phyloP scores from a whole-genome alignment of 805 yeast species.

The Tetrapisispora iriomotensis region DNA sequence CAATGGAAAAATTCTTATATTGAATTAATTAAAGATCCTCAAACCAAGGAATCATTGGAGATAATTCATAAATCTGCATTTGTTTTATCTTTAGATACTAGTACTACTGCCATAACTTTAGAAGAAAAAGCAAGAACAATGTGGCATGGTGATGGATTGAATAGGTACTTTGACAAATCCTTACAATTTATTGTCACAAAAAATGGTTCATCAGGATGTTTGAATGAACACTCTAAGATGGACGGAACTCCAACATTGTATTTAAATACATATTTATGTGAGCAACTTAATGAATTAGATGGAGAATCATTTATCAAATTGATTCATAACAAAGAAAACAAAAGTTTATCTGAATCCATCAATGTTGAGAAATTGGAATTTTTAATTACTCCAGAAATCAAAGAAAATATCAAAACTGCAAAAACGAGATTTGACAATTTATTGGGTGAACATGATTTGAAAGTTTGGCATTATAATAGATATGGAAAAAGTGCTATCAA shows the following conservation, averaged over 20 bases:
- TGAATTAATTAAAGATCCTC: constrained; percentile 48
- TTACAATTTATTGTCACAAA: constrained; percentile 70
- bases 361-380: constrained; percentile 29
- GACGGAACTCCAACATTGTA: constrained; percentile 94
- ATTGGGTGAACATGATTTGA: constrained; percentile 55
- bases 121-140: constrained; percentile 75
- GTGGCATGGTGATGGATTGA: constrained; percentile 95
- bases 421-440: constrained; percentile 44
- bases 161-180: constrained; percentile 89
- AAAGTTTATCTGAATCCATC: no score
- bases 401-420: constrained; percentile 46
- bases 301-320: constrained; percentile 18
- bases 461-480: constrained; percentile 71
- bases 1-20: constrained; percentile 57
- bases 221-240: constrained; percentile 96
- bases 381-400: constrained; percentile 45
- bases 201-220: constrained; percentile 83
- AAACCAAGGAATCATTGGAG: constrained; percentile 51
- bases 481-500: constrained; percentile 83
- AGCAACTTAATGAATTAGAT: constrained; percentile 43
- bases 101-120: constrained; percentile 56
- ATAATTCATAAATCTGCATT: constrained; percentile 71
- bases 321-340: background rate
- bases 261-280: constrained; percentile 66
- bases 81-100: constrained; percentile 63